These are phyloP conservation scores for Plasmopara viticola DNA, from an alignment of 352 stramenopile genomes.

Conservation along the genomic window DNA sequence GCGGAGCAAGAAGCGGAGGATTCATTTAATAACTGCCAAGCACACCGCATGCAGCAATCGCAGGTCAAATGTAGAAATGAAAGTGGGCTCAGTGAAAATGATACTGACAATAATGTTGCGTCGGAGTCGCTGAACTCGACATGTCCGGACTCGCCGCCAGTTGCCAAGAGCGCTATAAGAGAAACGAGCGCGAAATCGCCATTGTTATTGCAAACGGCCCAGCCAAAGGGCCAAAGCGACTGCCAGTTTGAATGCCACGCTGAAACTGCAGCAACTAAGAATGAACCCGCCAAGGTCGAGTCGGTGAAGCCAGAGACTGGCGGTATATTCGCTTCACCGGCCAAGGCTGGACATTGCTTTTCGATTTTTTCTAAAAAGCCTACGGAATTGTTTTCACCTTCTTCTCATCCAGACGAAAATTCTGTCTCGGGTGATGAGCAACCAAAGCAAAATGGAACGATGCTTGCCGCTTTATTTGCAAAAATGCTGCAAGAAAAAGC, in stretches of 20 bases:
- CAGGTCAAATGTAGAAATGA: not conserved
- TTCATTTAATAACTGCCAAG: conserved; percentile 4
- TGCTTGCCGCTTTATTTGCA: conserved; percentile 23
- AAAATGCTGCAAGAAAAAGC: conserved; percentile 17
- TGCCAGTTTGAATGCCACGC: no score
- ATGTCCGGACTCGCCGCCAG: not conserved
- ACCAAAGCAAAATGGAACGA: conserved; percentile 5
- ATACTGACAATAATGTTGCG: not conserved
- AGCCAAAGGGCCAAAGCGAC: no score
- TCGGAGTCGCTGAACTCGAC: not conserved
- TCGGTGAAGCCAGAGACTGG: conserved; percentile 1
- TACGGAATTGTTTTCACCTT: not conserved
- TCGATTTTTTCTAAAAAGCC: conserved; percentile 21
- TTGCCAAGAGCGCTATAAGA: no score
- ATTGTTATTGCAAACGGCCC: no score
- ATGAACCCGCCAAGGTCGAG: not conserved
- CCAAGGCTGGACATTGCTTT: conserved; percentile 8
- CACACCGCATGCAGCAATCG: not conserved
- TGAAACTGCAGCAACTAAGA: not conserved
- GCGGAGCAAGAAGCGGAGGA: conserved; percentile 28
- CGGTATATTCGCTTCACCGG: conserved; percentile 2
- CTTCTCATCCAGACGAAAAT: not conserved
- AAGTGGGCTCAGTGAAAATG: conserved; percentile 1
- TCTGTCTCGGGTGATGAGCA: conserved; percentile 1
- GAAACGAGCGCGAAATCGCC: no score